A percentile compares a stretch with the other conserved stretches of the same genome.
Conservation (phyloP, 2,329 filamentous ascomycete species). For the Fusarium penzigii region DNA sequence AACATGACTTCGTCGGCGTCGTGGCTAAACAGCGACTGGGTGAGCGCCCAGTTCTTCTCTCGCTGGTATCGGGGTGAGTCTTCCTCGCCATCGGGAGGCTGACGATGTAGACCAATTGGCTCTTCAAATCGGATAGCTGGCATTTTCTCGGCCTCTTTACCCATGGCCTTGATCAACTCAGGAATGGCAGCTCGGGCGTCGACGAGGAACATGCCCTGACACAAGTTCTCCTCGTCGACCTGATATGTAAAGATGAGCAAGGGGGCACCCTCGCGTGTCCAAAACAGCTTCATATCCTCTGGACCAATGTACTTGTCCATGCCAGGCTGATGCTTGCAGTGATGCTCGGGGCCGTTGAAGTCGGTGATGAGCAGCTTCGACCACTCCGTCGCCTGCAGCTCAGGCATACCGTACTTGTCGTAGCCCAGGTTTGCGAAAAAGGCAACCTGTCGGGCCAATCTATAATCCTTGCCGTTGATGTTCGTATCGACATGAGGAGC, state of each 20-base stretch:
- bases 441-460: conserved; percentile 17
- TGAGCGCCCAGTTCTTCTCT: conserved; percentile 24
- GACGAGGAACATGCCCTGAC: conserved; percentile 21
- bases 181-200: conserved; percentile 21
- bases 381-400: conserved; percentile 11
- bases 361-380: conserved; percentile 15
- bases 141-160: conserved; percentile 2
- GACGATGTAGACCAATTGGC: conserved; percentile 11
- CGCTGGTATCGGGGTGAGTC: conserved; percentile 16
- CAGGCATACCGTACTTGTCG: conserved; percentile 6
- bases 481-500: conserved; percentile 6
- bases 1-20: conserved; percentile 12
- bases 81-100: conserved; percentile 14
- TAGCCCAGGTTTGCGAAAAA: conserved; percentile 17
- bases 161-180: conserved; percentile 14
- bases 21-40: conserved; percentile 13
- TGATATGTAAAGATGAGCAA: conserved; percentile 24
- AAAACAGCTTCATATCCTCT: conserved; percentile 26
- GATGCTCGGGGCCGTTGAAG: conserved; percentile 17
- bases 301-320: conserved; percentile 23
- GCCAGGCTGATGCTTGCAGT: conserved; percentile 16
- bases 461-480: conserved; percentile 11
- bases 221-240: conserved; percentile 19
- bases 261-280: conserved; percentile 20
- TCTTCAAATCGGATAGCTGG: conserved; percentile 14